Base-by-base conservation (phyloP, 2,329 filamentous ascomycete species). In the Fusarium piperis region DNA sequence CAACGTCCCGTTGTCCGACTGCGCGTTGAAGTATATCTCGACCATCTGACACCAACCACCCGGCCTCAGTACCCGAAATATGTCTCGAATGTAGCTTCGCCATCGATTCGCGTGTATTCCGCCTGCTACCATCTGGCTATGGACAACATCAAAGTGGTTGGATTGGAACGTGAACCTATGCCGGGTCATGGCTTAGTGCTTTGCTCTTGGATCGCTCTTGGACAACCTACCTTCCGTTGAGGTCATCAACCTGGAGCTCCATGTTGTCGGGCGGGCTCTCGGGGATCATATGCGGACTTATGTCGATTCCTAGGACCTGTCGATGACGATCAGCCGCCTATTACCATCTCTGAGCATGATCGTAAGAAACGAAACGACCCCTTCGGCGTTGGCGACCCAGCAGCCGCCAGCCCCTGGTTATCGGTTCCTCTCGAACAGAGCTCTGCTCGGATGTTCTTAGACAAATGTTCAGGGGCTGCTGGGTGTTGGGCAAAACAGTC, bases 1-100 rank as follows among this genome's bases (percentile, higher is more conserved):
- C 74, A 96, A 83, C n/a, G 89, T 90, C 6, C 94, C 94, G 75
- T 93, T 97, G 74, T 95, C 90, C 1, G 94, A 97, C 79, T 97
- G 95, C 28, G 93, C 90, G 71, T 94, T 94, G 79, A 91, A 92
- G 77, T 97, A 94, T 75, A 95, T 88, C 78, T 97, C 95, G n/a
- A 93, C 89, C 87, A 97, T 91, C 78, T 97, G 94, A 65, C 93
- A 88, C 94, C 94, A 97, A 2, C 95, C 94, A 3, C 91, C 92
- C 7, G 90, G 91, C 57, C 89, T 91, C 69, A 95, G 83, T 11
- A 94, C 87, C 23, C 89, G 86, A 71, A 89, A 88, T 67, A 97
- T 92, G 74, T 97, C 95, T 73, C 86, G 85, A 71, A 97, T 81
- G 80, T 97, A 97, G 33, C 86, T 86, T 62, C 84, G 81, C 95